Base-by-base conservation (phyloP, 768 basidiomycete species). In the Chlorophyllum brunneum region DNA sequence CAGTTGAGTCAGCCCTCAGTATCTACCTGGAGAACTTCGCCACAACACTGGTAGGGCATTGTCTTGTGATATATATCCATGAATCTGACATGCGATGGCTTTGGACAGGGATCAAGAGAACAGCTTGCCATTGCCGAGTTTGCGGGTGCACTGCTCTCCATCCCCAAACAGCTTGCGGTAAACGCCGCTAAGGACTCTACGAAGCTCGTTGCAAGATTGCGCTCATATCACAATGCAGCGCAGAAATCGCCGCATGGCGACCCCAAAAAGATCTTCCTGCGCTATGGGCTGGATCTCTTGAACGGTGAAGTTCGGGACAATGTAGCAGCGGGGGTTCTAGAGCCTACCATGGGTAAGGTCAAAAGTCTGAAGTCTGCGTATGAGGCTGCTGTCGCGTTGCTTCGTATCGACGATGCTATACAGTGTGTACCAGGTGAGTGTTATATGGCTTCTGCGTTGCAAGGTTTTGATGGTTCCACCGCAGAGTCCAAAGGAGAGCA, bases 71-170 rank as follows among this genome's bases (percentile, higher is more conserved):
- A 9, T 34, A n/a, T 27, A 26, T 56, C 10, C 23, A 18, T n/a
- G 20, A 27, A n/a, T 46, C 37, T 53, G 26, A 46, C 27, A 30
- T 40, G 13, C 20, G 20, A 39, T 37, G 36, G 5, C 15, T 43
- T n/a, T 1, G 31, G 26, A 20, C 64, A 98, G 95, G 97, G 95
- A 41, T 99, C 97, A 18, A 80, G 97, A 59, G 97, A 99, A 70
- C 97, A 99, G 67, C 77, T 99, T 47, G 97, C 97, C 16, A 98
- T 99, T 62, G 97, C 95, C n/a, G 97, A 99, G 67, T 99, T 99
- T 66, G 97, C 97, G 18, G 76, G 79, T 55, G 89, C 97, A 10
- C 77, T 99, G 51, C 76, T 99, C 36, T 82, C 94, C 13, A 99
- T 99, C 60, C 97, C 97, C 40, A 98, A 98, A 72, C 93, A 88